Evolutionary conservation across 2,329 filamentous ascomycete genomes (phyloP).

Genomic region (Metarhizium anisopliae): DNA sequence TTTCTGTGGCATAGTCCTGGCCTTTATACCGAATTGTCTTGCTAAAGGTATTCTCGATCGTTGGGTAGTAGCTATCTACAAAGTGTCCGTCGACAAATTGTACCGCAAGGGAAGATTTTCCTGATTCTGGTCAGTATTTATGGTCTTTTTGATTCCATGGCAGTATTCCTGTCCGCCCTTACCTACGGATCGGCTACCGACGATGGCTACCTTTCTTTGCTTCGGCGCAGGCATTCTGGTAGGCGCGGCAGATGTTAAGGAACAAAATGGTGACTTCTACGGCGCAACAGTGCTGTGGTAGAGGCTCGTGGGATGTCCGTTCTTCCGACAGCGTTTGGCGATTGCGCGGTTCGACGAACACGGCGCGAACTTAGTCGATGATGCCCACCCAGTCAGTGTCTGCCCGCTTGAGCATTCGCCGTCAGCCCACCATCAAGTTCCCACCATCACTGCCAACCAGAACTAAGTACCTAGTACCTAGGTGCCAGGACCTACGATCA

Average conservation of each 20-base stretch:
- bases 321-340: background rate
- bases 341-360: background rate
- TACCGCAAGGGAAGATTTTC: conserved; percentile 94
- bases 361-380: background rate
- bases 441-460: too few relatives aligned
- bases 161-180: conserved; percentile 14
- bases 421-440: background rate
- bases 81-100: conserved; percentile 97
- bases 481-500: too few relatives aligned
- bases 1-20: conserved; percentile 91
- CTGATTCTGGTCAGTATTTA: conserved; percentile 34
- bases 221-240: conserved; percentile 61
- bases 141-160: background rate
- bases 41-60: conserved; percentile 98
- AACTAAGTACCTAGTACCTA: too few relatives aligned
- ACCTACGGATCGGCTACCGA: conserved; percentile 83
- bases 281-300: background rate
- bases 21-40: conserved; percentile 89
- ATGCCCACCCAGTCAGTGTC: background rate
- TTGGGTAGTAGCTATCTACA: conserved; percentile 98
- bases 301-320: background rate
- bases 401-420: background rate
- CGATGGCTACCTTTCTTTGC: conserved; percentile 91
- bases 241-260: background rate
- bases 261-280: background rate